Base-by-base conservation (phyloP, 495 filamentous ascomycete species). In the Aspergillus saccharolyticus region DNA sequence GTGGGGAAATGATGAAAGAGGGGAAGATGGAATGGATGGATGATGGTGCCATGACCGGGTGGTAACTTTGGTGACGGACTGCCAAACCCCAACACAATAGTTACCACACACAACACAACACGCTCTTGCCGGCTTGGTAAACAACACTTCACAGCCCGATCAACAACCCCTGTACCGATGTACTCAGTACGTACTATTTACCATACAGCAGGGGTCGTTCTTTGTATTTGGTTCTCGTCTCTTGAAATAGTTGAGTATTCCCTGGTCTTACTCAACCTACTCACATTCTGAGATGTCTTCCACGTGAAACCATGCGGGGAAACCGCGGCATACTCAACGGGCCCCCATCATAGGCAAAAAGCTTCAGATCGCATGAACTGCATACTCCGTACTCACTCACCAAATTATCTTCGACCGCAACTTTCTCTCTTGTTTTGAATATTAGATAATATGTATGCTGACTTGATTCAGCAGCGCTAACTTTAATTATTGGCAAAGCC, bases 81-180 rank as follows among this genome's bases (percentile, higher is more conserved):
- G 25, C 15, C 28, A 19, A 9, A 18, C 16, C 6, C 17, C 17
- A 42, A 42, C 24, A 18, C n/a, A 52, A n/a, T 5, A 10, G 47
- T 16, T 1, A 22, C 47, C n/a, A 24, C 21, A 22, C 21, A 28
- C n/a, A 25, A 15, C 30, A 19, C 33, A 33, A 42, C 51, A 58
- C 53, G 59, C 44, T 54, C 57, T 44, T 56, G 56, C 49, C 51
- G 42, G 56, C 24, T 30, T 43, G 14, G 33, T 20, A 43, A 54
- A 56, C 51, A 57, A 47, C 33, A n/a, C 33, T 21, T 15, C 12
- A 16, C 14, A 44, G 59, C 14, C 43, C 46, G 50, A 56, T 53
- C 46, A 53, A 54, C 53, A 54, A 14, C 30, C 47, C 33, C 33
- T 15, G 3, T 28, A 28, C 25, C 25, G n/a, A n/a, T n/a, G n/a